Conservation (phyloP, 1,139 yeast genomes). For the Magnusiomyces ingens region DNA sequence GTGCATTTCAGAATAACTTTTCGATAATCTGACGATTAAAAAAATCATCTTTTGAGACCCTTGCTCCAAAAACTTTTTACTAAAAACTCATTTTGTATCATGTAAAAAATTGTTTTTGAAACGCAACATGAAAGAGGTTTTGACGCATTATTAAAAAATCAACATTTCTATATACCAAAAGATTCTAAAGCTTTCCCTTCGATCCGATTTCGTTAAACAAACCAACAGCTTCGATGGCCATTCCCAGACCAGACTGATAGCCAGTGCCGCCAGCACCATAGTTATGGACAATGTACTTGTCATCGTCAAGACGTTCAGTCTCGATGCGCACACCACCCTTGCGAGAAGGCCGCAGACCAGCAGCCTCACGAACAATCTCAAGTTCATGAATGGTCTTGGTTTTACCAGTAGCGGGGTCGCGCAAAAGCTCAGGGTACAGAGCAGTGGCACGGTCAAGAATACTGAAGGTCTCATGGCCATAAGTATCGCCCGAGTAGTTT, state of each 20-base stretch:
- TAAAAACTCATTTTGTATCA: too few species aligned
- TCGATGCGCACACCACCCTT: constrained; percentile 59
- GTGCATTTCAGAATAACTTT: too few species aligned
- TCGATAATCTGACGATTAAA: too few species aligned
- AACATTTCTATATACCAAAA: not conserved
- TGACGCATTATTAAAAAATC: not conserved
- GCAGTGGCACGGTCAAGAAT: constrained; percentile 49
- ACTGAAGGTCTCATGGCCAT: constrained; percentile 45
- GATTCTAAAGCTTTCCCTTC: not conserved
- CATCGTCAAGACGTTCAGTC: constrained; percentile 28
- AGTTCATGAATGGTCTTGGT: constrained; percentile 19
- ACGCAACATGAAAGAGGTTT: too few species aligned
- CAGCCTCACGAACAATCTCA: constrained; percentile 48
- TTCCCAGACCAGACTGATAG: constrained; percentile 35
- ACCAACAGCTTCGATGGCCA: constrained; percentile 11
- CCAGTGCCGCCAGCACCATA: constrained; percentile 48
- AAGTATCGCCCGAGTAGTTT: constrained; percentile 49
- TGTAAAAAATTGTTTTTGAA: too few species aligned
- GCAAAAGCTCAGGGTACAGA: constrained; percentile 37
- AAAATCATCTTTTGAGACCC: too few species aligned
- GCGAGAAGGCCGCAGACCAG: constrained; percentile 62
- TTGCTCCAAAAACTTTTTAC: too few species aligned
- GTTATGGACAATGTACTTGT: constrained; percentile 43
- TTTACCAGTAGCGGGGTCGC: constrained; percentile 30
- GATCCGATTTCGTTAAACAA: constrained; percentile 3